Evolutionary conservation across 2,329 filamentous ascomycete species (phyloP).

Genomic region (Arthrobotrys megalospora): DNA sequence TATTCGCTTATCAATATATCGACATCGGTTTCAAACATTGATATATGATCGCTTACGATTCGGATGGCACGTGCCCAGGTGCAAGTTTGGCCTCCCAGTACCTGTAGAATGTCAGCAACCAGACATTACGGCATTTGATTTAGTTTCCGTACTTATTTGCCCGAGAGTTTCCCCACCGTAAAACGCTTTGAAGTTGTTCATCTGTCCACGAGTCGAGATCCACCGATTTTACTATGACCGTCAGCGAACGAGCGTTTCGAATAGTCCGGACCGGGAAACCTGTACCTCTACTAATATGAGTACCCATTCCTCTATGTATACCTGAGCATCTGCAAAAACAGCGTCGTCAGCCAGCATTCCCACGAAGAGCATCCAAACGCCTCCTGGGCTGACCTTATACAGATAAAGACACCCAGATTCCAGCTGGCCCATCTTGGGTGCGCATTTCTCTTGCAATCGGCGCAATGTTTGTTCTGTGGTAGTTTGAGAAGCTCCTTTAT

Average conservation of each 20-base stretch:
- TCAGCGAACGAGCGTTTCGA: conserved; percentile 19
- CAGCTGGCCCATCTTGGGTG: conserved; percentile 99
- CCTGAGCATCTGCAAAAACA: conserved; percentile 80
- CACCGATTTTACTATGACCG: conserved; percentile 84
- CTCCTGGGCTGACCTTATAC: conserved; percentile 77
- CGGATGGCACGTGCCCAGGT: conserved; percentile 89
- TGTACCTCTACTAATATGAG: conserved; percentile 84
- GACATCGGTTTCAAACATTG: conserved; percentile 18
- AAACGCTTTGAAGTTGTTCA: conserved; percentile 92
- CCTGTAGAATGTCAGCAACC: conserved; percentile 67
- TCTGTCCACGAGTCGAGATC: conserved; percentile 99
- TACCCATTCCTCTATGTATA: conserved; percentile 98
- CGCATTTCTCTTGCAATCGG: conserved; percentile 99
- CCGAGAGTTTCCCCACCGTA: conserved; percentile 95
- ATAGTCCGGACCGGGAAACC: neutral
- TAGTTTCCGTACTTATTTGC: conserved; percentile 82
- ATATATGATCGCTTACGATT: conserved; percentile 73
- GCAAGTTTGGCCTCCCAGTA: conserved; percentile 98
- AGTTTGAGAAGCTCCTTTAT: conserved; percentile 96
- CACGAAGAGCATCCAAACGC: neutral
- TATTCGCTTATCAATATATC: conserved; percentile 63
- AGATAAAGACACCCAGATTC: conserved; percentile 97
- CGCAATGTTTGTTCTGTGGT: conserved; percentile 95
- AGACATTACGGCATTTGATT: conserved; percentile 34
- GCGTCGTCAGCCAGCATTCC: conserved; percentile 3